Evolutionary conservation across 768 basidiomycete species (phyloP).

Genomic region (Cystobasidium ongulense): DNA sequence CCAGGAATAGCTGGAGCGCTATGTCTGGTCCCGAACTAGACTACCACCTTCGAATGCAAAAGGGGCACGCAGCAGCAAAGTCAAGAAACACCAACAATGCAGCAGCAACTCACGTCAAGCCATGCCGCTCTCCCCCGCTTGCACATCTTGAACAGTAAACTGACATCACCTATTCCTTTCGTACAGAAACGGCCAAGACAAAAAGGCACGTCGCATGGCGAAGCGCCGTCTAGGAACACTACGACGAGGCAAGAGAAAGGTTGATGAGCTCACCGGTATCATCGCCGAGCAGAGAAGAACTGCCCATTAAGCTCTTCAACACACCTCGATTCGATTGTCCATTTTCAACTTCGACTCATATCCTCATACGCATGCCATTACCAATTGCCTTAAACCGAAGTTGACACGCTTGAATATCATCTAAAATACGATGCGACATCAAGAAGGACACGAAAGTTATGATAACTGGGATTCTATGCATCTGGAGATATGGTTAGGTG

Average conservation of each 20-base stretch:
- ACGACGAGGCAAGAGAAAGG: constrained; percentile 93
- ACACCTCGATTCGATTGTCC: background rate
- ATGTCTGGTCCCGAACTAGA: no score
- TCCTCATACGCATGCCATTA: no score
- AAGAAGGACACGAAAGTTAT: no score
- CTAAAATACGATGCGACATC: no score
- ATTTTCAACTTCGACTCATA: background rate
- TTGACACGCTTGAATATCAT: no score
- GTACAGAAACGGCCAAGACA: constrained; percentile 57
- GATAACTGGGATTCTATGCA: no score
- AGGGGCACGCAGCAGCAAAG: no score
- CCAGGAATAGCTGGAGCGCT: no score
- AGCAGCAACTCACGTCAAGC: background rate
- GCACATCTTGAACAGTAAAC: background rate
- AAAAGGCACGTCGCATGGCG: constrained; percentile 97
- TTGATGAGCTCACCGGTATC: constrained; percentile 85
- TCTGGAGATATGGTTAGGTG: no score
- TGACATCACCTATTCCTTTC: background rate
- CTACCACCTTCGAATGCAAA: no score
- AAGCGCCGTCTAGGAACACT: constrained; percentile 99
- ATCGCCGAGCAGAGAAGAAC: constrained; percentile 53
- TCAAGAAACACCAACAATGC: no score
- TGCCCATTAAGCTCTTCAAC: constrained; percentile 35
- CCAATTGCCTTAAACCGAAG: no score
- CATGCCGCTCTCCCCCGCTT: background rate